A percentile compares a stretch with the other conserved stretches of the same genome.
Evolutionary conservation across 2,329 filamentous ascomycete genomes (phyloP).

Genomic region (Cladosporium sp.): DNA sequence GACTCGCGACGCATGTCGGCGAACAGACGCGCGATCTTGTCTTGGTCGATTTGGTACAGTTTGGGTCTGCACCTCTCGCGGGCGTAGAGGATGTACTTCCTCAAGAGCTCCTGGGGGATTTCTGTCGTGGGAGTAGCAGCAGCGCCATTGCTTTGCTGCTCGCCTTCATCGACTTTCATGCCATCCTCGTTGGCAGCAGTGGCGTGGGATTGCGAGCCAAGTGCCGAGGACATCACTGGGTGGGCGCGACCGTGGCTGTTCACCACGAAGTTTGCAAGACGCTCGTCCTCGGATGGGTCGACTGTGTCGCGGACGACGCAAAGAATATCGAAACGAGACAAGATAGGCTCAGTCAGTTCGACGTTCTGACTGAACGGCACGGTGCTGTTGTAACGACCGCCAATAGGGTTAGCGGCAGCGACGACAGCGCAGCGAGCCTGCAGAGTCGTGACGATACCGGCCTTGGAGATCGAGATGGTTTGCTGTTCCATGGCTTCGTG

Average conservation of each 20-base stretch:
- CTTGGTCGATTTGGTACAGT: conserved; percentile 94
- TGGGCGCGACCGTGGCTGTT: conserved; percentile 90
- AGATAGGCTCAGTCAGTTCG: conserved; percentile 90
- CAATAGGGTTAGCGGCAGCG: conserved; percentile 92
- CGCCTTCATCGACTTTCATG: conserved; percentile 56
- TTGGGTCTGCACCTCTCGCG: conserved; percentile 85
- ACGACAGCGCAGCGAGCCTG: conserved; percentile 96
- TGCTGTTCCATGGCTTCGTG: conserved; percentile 99
- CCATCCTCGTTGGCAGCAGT: conserved; percentile 48
- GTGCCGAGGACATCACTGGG: conserved; percentile 46
- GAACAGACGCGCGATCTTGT: conserved; percentile 91
- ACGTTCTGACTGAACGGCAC: conserved; percentile 96
- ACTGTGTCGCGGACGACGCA: conserved; percentile 95
- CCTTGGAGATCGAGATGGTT: conserved; percentile 98
- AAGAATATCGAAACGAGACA: conserved; percentile 96
- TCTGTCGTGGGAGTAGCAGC: conserved; percentile 53
- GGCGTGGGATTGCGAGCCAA: conserved; percentile 25
- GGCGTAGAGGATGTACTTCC: conserved; percentile 96
- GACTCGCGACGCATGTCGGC: conserved; percentile 94
- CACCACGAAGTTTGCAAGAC: conserved; percentile 89
- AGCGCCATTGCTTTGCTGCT: conserved; percentile 38
- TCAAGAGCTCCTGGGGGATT: conserved; percentile 82
- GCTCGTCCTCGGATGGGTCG: conserved; percentile 85
- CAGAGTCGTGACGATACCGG: conserved; percentile 93
- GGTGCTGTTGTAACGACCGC: conserved; percentile 92